A percentile compares a stretch with the other conserved stretches of the same genome.
Evolutionary conservation across 2,329 filamentous ascomycete genomes (phyloP).

Genomic region (Stagonosporopsis cucurbitacearum): DNA sequence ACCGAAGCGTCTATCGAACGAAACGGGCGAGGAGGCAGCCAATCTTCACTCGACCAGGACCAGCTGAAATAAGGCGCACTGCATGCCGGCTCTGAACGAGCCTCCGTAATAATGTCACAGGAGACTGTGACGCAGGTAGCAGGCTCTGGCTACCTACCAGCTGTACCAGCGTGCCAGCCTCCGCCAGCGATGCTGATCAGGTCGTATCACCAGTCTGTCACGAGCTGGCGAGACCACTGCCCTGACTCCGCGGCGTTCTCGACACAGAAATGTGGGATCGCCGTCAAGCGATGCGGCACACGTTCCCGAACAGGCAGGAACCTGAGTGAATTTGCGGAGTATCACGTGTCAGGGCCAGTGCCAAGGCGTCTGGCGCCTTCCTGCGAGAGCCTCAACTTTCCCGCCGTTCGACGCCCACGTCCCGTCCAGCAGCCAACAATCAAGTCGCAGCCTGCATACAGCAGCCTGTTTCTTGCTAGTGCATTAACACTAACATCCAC

Average conservation of each 20-base stretch:
- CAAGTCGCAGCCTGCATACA: conserved; percentile 25
- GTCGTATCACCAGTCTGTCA: conserved; percentile 5
- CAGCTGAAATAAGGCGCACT: conserved; percentile 10
- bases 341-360: conserved; percentile 5
- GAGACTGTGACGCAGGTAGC: neutral
- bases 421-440: conserved; percentile 14
- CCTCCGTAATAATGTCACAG: conserved; percentile 7
- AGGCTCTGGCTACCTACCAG: too few relatives aligned
- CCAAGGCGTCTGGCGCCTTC: conserved; percentile 12
- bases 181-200: neutral
- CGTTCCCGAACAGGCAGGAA: conserved; percentile 13
- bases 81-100: conserved; percentile 6
- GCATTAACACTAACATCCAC: conserved; percentile 24
- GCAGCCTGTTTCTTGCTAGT: conserved; percentile 21
- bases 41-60: conserved; percentile 1
- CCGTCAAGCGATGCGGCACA: conserved; percentile 7
- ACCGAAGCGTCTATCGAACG: conserved; percentile 32
- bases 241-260: conserved; percentile 4
- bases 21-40: conserved; percentile 3
- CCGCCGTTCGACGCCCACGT: conserved; percentile 9
- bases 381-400: conserved; percentile 12
- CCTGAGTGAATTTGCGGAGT: neutral
- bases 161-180: too few relatives aligned
- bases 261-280: conserved; percentile 2
- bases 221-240: neutral